Evolutionary conservation across 495 filamentous ascomycete species (phyloP).

Genomic region (Trichoderma reesei): DNA sequence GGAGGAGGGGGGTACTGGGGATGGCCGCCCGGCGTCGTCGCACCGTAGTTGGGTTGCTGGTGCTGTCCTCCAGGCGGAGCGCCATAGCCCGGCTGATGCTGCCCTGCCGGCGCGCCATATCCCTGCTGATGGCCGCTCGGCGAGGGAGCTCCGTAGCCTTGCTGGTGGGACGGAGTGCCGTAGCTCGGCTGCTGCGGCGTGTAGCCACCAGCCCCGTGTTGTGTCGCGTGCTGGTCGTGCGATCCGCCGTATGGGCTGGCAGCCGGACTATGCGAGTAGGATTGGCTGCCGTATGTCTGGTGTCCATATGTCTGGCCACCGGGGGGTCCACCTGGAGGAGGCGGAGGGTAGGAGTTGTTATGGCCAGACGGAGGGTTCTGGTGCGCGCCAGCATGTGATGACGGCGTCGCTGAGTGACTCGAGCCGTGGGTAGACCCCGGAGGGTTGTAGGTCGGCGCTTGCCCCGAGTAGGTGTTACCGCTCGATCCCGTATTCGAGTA

Average conservation of each 20-base stretch:
- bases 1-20: not conserved
- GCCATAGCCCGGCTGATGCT: conserved; percentile 22
- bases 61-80: conserved; percentile 18
- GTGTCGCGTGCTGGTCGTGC: not conserved
- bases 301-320: conserved; percentile 9
- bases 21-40: not conserved
- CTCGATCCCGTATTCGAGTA: conserved; percentile 39
- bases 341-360: conserved; percentile 10
- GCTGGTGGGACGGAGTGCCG: conserved; percentile 11
- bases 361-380: conserved; percentile 14
- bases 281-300: conserved; percentile 6
- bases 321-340: conserved; percentile 15
- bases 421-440: conserved; percentile 16
- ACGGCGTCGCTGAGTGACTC: conserved; percentile 17
- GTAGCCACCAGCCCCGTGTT: not conserved
- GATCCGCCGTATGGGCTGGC: conserved; percentile 1
- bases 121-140: conserved; percentile 14
- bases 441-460: conserved; percentile 41
- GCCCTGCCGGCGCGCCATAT: conserved; percentile 17
- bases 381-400: conserved; percentile 12
- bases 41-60: conserved; percentile 12
- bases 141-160: conserved; percentile 15
- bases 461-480: conserved; percentile 34
- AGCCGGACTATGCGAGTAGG: conserved; percentile 1
- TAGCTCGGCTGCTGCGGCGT: conserved; percentile 12